Evolutionary conservation across 2,329 filamentous ascomycete genomes (phyloP).

Genomic region (Hypomyces rosellus): DNA sequence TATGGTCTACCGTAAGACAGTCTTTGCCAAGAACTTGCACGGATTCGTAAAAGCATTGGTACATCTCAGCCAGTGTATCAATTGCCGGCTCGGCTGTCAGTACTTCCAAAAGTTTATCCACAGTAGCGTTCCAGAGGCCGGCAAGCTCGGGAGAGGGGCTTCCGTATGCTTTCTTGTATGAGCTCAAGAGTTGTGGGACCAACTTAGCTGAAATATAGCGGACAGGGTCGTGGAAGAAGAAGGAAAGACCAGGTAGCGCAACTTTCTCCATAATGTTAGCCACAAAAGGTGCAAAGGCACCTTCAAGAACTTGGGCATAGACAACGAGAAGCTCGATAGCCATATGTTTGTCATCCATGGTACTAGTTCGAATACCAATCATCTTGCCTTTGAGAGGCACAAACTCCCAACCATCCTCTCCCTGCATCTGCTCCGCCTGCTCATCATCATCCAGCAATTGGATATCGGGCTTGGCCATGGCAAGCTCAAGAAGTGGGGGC

Average conservation of each 20-base stretch:
- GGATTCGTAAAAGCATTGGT: slow-evolving; percentile 98
- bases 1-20: slow-evolving; percentile 70
- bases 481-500: slow-evolving; percentile 84
- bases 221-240: slow-evolving; percentile 99
- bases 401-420: slow-evolving; percentile 95
- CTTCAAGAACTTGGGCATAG: slow-evolving; percentile 94
- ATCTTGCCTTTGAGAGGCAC: slow-evolving; percentile 96
- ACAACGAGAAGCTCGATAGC: slow-evolving; percentile 98
- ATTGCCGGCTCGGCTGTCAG: slow-evolving; percentile 90
- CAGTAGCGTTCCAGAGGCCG: slow-evolving; percentile 77
- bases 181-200: slow-evolving; percentile 85
- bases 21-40: slow-evolving; percentile 88
- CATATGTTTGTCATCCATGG: slow-evolving; percentile 97
- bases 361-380: slow-evolving; percentile 95
- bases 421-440: slow-evolving; percentile 83
- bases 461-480: slow-evolving; percentile 93
- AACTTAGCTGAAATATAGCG: slow-evolving; percentile 91
- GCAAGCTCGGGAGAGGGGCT: slow-evolving; percentile 70
- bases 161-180: slow-evolving; percentile 89
- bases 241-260: slow-evolving; percentile 84
- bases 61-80: slow-evolving; percentile 96
- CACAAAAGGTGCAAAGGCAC: slow-evolving; percentile 85
- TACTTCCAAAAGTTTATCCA: slow-evolving; percentile 88
- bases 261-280: slow-evolving; percentile 94
- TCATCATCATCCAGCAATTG: slow-evolving; percentile 94